Base-by-base conservation (phyloP, 2,329 filamentous ascomycete genomes). In the Teratosphaeriaceae sp. region DNA sequence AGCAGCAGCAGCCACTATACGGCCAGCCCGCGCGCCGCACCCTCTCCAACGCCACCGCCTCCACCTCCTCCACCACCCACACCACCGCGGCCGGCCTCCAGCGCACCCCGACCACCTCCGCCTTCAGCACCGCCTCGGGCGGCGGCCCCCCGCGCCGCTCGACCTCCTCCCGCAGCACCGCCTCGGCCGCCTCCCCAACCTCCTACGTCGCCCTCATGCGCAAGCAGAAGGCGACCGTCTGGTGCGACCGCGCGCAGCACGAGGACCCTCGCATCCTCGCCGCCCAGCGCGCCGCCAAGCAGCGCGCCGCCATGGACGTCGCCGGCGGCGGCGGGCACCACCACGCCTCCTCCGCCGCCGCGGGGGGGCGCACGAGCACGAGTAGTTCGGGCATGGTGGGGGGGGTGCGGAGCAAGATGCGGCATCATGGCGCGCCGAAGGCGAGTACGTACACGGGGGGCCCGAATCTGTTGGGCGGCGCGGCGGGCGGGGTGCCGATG, bases 191-290 rank as follows among this genome's bases (percentile, higher is more conserved):
- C 13, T 76, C 78, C 48, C 69, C 84, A 1, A 75, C 75, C n/a
- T 82, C 88, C 51, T 98, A 98, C 65, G 92, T 98, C 40, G 89
- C 92, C 26, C 75, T 96, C n/a, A 83, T 98, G 69, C 81, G 92
- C 49, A 90, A 89, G 64, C 92, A 98, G 67, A 97, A 97, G 65
- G 92, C 88, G 23, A 98, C 92, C 0, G 92, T 98, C 3, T 98
- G 92, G 92, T 96, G 89, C 70, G 92, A 97, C 62, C 84, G 89
- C 42, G 79, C 90, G 8, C 92, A 98, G 64, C 82, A 86, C 49
- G 88, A 97, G 65, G 92, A 98, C 62, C 87, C 90, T 1, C 78
- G 88, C 39, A 70, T 92, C 44, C 70, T 84, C 3, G 88, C 88
- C 21, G 84, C 89, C 58, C 88, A 94, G 64, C 79, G 85, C 45